Evolutionary conservation across 1,139 yeast genomes (phyloP), one percentile per base, ranked within the genome.

Genomic region (Meyerozyma athensensis): DNA sequence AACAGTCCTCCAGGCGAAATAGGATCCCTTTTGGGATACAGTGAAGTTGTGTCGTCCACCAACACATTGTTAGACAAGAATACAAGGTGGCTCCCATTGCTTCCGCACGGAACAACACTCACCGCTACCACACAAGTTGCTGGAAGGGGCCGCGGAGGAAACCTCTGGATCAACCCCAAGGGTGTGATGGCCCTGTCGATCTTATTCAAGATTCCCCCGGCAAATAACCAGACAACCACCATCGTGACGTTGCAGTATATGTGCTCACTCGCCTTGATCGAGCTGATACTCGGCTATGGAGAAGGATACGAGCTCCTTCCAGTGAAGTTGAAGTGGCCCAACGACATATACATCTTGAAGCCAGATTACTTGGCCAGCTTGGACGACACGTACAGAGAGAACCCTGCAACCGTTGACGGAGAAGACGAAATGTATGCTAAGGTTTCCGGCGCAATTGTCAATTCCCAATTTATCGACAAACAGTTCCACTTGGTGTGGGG

Each of bases 121-220:
- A 73, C 83, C 3, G 95, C 94, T 1, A 79, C 92, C 1, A 77
- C 85, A 3, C 99, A 94, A 56, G 81, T 86, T 1, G 76, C 89
- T 0, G 99, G 98, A 1, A 71, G 94, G 37, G 99, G 99, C 1
- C 76, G 99, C 42, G 95, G 97, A 5, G 95, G 94, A 2, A 94
- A 94, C 50, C 81, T 81, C 1, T 94, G 98, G 98, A 81, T 94
- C 19, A 90, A 87, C 47, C 98, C 98, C 1, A 74, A 76, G 26
- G 99, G 99, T 6, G 95, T 89, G 1, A 63, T 89, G 58, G 96
- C 97, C 0, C 77, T 81, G 22, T 86, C 97, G 0, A 74, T 80
- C 1, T 74, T 87, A 5, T 59, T 87, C 44, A 74, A 79, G 38
- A 61, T 86, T 14, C 86, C 90, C 0, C 57, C 74, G 0, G 74